These are phyloP conservation scores for Eustoma russellianum DNA, from an alignment of 257 asterid species.

Conservation along the genomic window DNA sequence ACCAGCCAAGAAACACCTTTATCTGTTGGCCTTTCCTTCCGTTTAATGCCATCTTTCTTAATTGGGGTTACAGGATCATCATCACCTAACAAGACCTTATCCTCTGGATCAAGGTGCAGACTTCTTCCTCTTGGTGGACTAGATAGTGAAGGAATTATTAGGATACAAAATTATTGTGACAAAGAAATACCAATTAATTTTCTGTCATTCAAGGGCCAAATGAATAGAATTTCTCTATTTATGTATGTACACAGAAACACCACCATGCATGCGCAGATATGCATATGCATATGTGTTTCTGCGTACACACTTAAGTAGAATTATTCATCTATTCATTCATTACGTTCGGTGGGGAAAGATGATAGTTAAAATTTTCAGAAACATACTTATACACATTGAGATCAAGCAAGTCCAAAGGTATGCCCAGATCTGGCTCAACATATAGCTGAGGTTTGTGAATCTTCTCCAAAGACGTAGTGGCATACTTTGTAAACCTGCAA, in stretches of 20 bases:
- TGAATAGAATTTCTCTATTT: too few species aligned
- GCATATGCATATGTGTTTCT: too few species aligned
- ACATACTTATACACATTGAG: constrained; percentile 88
- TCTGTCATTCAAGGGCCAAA: too few species aligned
- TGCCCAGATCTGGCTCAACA: constrained; percentile 96
- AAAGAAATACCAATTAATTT: background rate
- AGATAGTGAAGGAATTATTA: constrained; percentile 18
- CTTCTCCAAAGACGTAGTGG: too few species aligned
- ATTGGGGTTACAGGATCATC: constrained; percentile 78
- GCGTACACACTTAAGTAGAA: too few species aligned
- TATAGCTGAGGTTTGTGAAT: constrained; percentile 27
- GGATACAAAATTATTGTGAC: constrained; percentile 15
- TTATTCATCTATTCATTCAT: too few species aligned
- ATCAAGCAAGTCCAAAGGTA: constrained; percentile 95
- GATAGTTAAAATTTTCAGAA: background rate
- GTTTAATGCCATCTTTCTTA: constrained; percentile 78
- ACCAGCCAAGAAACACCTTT: constrained; percentile 98
- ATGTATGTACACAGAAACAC: too few species aligned
- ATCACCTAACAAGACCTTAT: constrained; percentile 87
- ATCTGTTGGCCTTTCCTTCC: constrained; percentile 91
- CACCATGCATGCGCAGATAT: too few species aligned
- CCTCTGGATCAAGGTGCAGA: constrained; percentile 73
- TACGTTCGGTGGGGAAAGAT: too few species aligned
- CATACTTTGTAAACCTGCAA: constrained; percentile 20
- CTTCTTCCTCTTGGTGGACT: constrained; percentile 83